These are phyloP conservation scores for Peronospora belbahrii DNA, from an alignment of 352 stramenopile genomes.

Conservation along the genomic window DNA sequence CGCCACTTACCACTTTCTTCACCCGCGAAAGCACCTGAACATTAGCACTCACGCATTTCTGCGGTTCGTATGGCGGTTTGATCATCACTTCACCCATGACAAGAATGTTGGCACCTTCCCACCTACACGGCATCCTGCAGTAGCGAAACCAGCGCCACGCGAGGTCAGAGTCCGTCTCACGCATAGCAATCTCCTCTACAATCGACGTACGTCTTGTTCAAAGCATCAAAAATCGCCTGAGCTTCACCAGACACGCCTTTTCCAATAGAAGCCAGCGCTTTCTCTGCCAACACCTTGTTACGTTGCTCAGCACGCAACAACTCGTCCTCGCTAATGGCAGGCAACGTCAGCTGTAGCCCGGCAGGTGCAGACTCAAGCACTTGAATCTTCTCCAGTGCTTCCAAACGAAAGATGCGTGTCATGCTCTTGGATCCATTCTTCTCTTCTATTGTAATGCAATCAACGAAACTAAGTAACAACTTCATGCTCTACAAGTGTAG, in stretches of 20 bases:
- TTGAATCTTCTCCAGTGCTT: constrained; percentile 60
- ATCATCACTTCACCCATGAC: constrained; percentile 84
- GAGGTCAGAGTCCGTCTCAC: constrained; percentile 9
- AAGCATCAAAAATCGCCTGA: constrained; percentile 79
- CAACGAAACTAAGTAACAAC: neutral
- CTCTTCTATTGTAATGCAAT: constrained; percentile 38
- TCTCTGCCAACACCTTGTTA: constrained; percentile 61
- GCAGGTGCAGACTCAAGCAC: constrained; percentile 44
- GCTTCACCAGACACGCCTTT: constrained; percentile 61
- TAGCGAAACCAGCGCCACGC: neutral
- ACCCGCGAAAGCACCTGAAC: constrained; percentile 64
- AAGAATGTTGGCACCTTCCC: constrained; percentile 74
- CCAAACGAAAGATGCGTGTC: constrained; percentile 69
- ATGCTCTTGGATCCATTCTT: constrained; percentile 51
- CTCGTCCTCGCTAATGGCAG: constrained; percentile 58
- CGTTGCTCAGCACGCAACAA: constrained; percentile 66
- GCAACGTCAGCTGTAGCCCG: constrained; percentile 38
- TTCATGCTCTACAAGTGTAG: constrained; percentile 1
- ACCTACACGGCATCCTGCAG: constrained; percentile 76
- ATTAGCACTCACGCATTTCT: constrained; percentile 74
- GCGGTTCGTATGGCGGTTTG: constrained; percentile 71
- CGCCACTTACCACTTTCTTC: constrained; percentile 79
- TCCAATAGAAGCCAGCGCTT: constrained; percentile 72
- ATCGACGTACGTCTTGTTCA: constrained; percentile 79
- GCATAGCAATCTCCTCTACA: neutral